Conservation (phyloP, 805 yeast species). For the Candida berthetii region DNA sequence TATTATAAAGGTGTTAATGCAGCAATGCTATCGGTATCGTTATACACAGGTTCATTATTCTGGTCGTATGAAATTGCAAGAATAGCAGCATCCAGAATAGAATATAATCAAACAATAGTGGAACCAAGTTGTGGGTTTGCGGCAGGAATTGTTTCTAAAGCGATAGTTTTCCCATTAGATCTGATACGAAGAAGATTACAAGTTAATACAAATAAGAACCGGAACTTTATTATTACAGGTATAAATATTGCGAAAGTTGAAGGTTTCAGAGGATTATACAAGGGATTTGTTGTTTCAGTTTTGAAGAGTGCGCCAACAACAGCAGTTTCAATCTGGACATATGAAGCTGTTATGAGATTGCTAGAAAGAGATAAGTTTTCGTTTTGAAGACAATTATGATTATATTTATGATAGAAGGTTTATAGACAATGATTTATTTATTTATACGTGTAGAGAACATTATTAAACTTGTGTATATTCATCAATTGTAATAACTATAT, state of each 20-base stretch:
- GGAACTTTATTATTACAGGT: constrained; percentile 24
- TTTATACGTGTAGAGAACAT: background rate
- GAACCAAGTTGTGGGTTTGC: constrained; percentile 62
- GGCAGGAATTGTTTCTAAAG: constrained; percentile 76
- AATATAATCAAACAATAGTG: constrained; percentile 12
- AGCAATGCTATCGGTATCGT: constrained; percentile 55
- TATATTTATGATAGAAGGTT: background rate
- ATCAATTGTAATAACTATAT: background rate
- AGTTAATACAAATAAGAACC: constrained; percentile 35
- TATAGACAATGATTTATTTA: background rate
- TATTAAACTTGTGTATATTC: no score
- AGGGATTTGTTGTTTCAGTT: constrained; percentile 67
- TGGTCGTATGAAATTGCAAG: constrained; percentile 49
- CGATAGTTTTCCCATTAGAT: constrained; percentile 79
- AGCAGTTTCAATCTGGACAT: constrained; percentile 62
- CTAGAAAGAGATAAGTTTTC: background rate
- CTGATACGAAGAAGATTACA: constrained; percentile 75
- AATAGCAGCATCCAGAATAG: constrained; percentile 6
- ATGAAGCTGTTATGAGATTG: constrained; percentile 31
- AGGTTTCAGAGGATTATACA: constrained; percentile 65
- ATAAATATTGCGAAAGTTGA: constrained; percentile 40
- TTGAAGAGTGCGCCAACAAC: constrained; percentile 76
- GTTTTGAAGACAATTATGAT: background rate
- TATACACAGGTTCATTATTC: constrained; percentile 72
- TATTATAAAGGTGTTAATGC: constrained; percentile 43